Base-by-base conservation (phyloP, 768 basidiomycete species). In the Boletus rubescentipes region DNA sequence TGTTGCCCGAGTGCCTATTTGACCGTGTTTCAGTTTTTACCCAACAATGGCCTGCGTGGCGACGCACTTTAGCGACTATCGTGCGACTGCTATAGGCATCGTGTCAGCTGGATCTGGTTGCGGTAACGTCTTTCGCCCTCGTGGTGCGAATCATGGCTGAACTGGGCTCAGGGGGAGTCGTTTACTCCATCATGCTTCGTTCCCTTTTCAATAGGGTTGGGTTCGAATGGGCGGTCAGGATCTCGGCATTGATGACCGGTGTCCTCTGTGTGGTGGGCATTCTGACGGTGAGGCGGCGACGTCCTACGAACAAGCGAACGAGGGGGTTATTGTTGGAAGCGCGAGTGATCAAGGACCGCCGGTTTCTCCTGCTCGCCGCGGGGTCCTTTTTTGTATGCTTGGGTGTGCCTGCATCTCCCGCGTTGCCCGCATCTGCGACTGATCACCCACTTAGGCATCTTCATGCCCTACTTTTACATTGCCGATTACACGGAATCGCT, bases 381-480 rank as follows among this genome's bases (percentile, higher is more conserved):
- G 86, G 85, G 6, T 82, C 83, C 60, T 75, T 77, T 52, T 73
- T 87, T 31, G 79, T 84, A 15, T 82, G 83, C 14, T 71, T 87
- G 31, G 86, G 86, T 86, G 57, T 40, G 81, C 61, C 39, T 43
- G 39, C 37, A 40, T 48, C 21, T 54, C 29, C 16, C n/a, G n/a
- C 26, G 6, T 26, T 26, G 26, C 6, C 26, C 26, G 26, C 26
- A 6, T 3, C 26, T 26, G 26, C 3, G 6, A 26, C 26, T 26
- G 26, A 26, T 26, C 6, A 26, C 26, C 26, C 51, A 41, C 32
- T 14, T 59, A 89, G 87, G 86, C 26, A 70, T 88, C 5, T 89
- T 87, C 69, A 84, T 82, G 21, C 87, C 87, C 8, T 84, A 81
- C 66, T 85, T 87, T 64, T 90, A 83, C 72, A 81, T 90, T 49